These are phyloP conservation scores for Alternaria sp. DNA, from an alignment of 2,329 filamentous ascomycete species.

Conservation along the genomic window DNA sequence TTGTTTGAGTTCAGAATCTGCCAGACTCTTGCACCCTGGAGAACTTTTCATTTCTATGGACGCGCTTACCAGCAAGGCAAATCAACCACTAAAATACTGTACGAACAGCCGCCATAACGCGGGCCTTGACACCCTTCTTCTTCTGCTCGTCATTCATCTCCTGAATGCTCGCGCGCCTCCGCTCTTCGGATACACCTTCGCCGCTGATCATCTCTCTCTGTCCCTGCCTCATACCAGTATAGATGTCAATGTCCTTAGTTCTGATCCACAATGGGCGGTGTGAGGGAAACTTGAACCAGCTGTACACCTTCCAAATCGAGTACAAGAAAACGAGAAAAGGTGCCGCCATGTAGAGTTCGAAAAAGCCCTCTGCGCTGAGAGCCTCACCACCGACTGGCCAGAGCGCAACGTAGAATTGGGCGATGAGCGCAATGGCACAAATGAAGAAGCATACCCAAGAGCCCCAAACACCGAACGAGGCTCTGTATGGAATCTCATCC, in stretches of 20 bases:
- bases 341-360: conserved; percentile 55
- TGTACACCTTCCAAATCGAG: conserved; percentile 53
- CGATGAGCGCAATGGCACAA: conserved; percentile 47
- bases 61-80: neutral
- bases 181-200: conserved; percentile 8
- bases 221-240: conserved; percentile 38
- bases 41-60: neutral
- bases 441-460: conserved; percentile 46
- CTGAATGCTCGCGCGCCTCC: conserved; percentile 15
- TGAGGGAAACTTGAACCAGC: conserved; percentile 26
- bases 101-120: neutral
- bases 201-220: conserved; percentile 12
- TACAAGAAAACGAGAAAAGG: conserved; percentile 59
- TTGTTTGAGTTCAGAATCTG: neutral
- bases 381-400: conserved; percentile 39
- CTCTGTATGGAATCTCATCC: conserved; percentile 51
- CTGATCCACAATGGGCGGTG: conserved; percentile 37
- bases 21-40: neutral
- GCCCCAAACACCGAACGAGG: conserved; percentile 48
- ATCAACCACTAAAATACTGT: neutral
- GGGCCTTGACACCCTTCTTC: conserved; percentile 6
- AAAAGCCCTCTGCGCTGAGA: conserved; percentile 51
- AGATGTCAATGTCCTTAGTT: conserved; percentile 44
- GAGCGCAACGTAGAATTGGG: conserved; percentile 49
- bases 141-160: conserved; percentile 9